A percentile compares a stretch with the other conserved stretches of the same genome.
Evolutionary conservation across 768 basidiomycete species (phyloP).

Genomic region (Rhizopogon sp.): DNA sequence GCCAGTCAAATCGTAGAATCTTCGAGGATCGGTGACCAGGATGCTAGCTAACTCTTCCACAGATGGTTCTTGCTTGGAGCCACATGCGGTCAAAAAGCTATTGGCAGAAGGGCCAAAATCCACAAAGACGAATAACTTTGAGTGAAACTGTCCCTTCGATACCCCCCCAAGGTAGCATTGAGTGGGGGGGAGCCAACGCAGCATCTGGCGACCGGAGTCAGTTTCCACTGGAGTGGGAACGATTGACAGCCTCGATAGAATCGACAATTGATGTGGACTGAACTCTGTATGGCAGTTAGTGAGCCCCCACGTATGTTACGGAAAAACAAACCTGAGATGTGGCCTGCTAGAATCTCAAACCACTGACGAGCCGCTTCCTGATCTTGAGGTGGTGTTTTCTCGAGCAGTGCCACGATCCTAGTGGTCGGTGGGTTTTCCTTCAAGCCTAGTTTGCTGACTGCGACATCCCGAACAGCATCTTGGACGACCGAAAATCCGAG

Average conservation of each 20-base stretch:
- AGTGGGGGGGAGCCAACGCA: constrained; percentile 49
- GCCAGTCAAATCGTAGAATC: constrained; percentile 68
- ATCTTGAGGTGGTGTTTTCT: constrained; percentile 53
- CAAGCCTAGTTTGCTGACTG: constrained; percentile 60
- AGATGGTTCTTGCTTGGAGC: constrained; percentile 83
- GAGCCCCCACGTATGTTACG: background rate
- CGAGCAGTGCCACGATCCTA: constrained; percentile 54
- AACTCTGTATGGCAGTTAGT: constrained; percentile 43
- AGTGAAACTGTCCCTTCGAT: constrained; percentile 57
- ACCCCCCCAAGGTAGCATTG: constrained; percentile 67
- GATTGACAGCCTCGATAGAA: constrained; percentile 54
- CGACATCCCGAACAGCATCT: constrained; percentile 45
- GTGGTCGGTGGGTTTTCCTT: constrained; percentile 61
- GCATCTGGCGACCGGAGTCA: constrained; percentile 23
- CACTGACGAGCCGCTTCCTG: constrained; percentile 52
- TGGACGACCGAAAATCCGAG: constrained; percentile 77
- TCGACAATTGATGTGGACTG: constrained; percentile 44
- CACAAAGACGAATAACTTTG: constrained; percentile 81
- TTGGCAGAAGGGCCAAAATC: constrained; percentile 84
- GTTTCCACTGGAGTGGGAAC: constrained; percentile 50
- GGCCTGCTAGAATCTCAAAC: constrained; percentile 65
- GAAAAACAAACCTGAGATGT: constrained; percentile 47
- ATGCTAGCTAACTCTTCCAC: constrained; percentile 76
- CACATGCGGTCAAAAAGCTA: constrained; percentile 79
- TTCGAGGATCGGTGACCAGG: constrained; percentile 60